Conservation (phyloP, 2,329 filamentous ascomycete genomes). For the Aspergillus oerlinghausenensis region DNA sequence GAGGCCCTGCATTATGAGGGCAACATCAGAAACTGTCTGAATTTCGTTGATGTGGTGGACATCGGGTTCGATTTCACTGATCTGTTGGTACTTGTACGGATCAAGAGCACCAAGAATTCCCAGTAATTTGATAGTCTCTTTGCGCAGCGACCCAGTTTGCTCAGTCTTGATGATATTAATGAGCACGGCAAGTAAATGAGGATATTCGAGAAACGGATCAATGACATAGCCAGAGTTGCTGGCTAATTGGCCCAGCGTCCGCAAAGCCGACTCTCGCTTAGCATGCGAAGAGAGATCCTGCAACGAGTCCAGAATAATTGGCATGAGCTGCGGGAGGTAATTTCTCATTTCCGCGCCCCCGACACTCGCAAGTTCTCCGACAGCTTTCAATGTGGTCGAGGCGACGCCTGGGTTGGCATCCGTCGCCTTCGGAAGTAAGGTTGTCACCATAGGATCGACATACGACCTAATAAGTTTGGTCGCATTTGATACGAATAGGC, state of each 20-base stretch:
- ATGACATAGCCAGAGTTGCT: constrained; percentile 98
- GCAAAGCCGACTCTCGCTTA: constrained; percentile 87
- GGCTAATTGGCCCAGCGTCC: constrained; percentile 84
- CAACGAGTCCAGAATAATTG: constrained; percentile 85
- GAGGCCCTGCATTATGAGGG: constrained; percentile 93
- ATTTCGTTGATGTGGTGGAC: constrained; percentile 65
- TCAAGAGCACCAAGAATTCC: constrained; percentile 92
- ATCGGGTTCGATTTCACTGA: constrained; percentile 83
- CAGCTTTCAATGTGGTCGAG: constrained; percentile 88
- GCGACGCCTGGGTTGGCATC: constrained; percentile 84
- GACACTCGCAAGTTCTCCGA: constrained; percentile 89
- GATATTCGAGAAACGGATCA: constrained; percentile 90
- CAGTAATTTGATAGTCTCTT: constrained; percentile 94
- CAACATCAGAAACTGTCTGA: constrained; percentile 81
- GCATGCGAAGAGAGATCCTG: constrained; percentile 88
- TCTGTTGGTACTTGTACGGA: constrained; percentile 91
- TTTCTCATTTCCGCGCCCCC: constrained; percentile 90
- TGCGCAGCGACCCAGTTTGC: constrained; percentile 75
- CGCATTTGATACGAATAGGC: constrained; percentile 86
- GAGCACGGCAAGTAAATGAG: constrained; percentile 84
- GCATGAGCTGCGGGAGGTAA: constrained; percentile 90
- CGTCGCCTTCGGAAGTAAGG: constrained; percentile 86
- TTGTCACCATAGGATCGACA: constrained; percentile 91
- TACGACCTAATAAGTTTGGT: constrained; percentile 93
- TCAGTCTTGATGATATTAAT: constrained; percentile 94